These are phyloP conservation scores for Mortierella sp. DNA, from an alignment of 371 early-diverging fungal species.

Conservation along the genomic window DNA sequence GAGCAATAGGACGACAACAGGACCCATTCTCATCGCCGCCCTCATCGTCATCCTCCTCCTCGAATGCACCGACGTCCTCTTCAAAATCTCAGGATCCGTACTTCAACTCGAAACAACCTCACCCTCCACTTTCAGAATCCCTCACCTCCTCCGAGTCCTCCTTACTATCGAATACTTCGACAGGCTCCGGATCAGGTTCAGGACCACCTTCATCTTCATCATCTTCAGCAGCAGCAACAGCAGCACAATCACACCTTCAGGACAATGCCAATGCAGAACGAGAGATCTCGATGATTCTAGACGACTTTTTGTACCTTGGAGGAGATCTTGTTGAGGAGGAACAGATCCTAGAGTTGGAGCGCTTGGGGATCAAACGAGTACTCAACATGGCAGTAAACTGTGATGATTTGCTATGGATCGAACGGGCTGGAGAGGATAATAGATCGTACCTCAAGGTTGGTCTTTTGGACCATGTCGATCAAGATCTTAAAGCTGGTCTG, in stretches of 20 bases:
- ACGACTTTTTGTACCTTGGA: conserved; percentile 71
- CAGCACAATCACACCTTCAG: conserved; percentile 33
- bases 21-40: conserved; percentile 9
- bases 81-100: background rate
- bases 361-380: conserved; percentile 63
- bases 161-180: conserved; percentile 8
- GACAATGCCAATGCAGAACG: conserved; percentile 57
- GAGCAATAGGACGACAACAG: background rate
- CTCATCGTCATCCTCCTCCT: background rate
- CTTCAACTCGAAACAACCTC: background rate
- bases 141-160: conserved; percentile 30
- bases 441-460: conserved; percentile 68
- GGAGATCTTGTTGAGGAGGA: conserved; percentile 70
- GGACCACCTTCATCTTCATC: background rate
- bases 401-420: conserved; percentile 62
- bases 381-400: conserved; percentile 79
- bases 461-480: conserved; percentile 73
- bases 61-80: conserved; percentile 1
- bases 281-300: conserved; percentile 70
- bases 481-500: conserved; percentile 70
- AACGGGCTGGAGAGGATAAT: conserved; percentile 33
- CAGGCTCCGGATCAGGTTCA: conserved; percentile 12
- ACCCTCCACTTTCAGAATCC: conserved; percentile 14
- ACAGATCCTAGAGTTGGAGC: conserved; percentile 63
- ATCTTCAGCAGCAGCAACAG: background rate